Evolutionary conservation across 2,329 filamentous ascomycete species (phyloP).

Genomic region (Chaetomiaceae sp.): DNA sequence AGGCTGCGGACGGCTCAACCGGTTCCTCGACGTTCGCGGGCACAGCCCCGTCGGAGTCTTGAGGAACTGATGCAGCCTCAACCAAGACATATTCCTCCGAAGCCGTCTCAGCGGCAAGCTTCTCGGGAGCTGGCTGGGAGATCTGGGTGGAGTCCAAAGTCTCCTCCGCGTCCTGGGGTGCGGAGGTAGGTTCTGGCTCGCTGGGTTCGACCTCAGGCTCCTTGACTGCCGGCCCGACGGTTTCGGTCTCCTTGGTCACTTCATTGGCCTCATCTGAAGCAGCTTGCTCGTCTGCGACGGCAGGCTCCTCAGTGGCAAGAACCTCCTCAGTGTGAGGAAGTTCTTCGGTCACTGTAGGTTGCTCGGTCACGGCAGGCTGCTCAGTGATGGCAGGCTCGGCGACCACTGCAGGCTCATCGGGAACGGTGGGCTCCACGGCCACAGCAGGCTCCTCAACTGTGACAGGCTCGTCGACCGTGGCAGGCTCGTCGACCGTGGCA

Average conservation of each 20-base stretch:
- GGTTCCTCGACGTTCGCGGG: conserved; percentile 1
- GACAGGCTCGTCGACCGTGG: background rate
- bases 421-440: background rate
- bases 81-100: conserved; percentile 22
- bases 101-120: conserved; percentile 1
- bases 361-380: background rate
- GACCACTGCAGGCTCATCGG: background rate
- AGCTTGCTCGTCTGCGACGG: background rate
- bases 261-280: background rate
- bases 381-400: conserved; percentile 4
- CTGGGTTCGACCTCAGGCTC: background rate
- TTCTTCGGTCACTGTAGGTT: background rate
- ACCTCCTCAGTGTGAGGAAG: conserved; percentile 5
- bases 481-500: conserved; percentile 7
- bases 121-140: background rate
- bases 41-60: background rate
- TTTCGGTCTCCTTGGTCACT: background rate
- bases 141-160: background rate
- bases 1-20: background rate
- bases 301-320: background rate
- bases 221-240: background rate
- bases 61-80: conserved; percentile 8
- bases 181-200: background rate
- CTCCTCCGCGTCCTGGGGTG: background rate
- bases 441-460: background rate